Base-by-base conservation (phyloP, 352 stramenopile genomes). In the Pythium oligandrum region DNA sequence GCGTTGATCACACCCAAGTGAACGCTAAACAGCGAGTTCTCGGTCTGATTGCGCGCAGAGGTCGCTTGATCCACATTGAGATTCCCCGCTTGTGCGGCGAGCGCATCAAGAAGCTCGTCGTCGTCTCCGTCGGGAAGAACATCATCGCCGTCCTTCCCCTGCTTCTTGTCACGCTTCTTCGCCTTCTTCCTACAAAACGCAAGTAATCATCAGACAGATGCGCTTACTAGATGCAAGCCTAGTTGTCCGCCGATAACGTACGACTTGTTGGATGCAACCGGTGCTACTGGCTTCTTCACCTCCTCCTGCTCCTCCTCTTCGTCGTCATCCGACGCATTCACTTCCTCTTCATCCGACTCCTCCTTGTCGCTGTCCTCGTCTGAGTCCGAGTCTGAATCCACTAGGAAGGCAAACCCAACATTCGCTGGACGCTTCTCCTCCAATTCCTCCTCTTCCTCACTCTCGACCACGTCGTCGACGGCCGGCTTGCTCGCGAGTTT, bases 1-100 rank as follows among this genome's bases (percentile, higher is more conserved):
- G 84, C 84, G 48, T 94, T 94, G 46, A 88, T 74, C 51, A 87
- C 78, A 42, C 75, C 69, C 38, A 90, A 59, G 35, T 92, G 70
- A 12, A 91, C 84, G 5, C 70, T 57, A 4, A 94, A 75, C 1
- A 94, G 59, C 11, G 68, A 70, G 44, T 85, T 86, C 58, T 83
- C 75, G 6, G 70, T 64, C 36, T 71, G 64, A 47, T 72, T 69
- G 7, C 53, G 59, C 44, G 63, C 55, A 10, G 70, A 63, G 17
- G 59, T 59, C 1, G 50, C 58, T 38, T 74, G 66, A 8, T 78
- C 66, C 1, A 78, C 60, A 35, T 63, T 70, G 40, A 83, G 40
- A 11, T 71, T 66, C n/a, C 65, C 51, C 0, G 70, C 63, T 57
- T 90, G 53, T 0, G 70, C 62, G 6, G 70, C 73, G 10, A 92